A percentile compares a stretch with the other conserved stretches of the same genome.
These are phyloP conservation scores for Jackrogersella multiformis DNA, from an alignment of 495 filamentous ascomycete genomes.

Conservation along the genomic window DNA sequence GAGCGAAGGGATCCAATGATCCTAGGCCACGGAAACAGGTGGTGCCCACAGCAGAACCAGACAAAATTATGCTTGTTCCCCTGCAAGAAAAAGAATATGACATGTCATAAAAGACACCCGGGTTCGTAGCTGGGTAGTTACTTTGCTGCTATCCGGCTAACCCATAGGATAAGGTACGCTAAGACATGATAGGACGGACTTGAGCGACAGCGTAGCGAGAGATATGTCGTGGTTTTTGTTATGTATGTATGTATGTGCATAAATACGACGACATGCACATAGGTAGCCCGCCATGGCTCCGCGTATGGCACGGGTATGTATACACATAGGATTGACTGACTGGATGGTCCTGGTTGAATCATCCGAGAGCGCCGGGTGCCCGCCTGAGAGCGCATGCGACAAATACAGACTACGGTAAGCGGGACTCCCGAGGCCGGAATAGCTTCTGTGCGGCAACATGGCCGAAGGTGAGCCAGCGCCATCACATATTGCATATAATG, in stretches of 20 bases:
- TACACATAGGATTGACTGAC: constrained; percentile 3
- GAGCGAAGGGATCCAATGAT: constrained; percentile 44
- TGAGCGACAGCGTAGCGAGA: constrained; percentile 24
- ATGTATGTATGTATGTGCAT: constrained; percentile 23
- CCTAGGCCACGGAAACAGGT: constrained; percentile 46
- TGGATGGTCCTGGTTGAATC: constrained; percentile 15
- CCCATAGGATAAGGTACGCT: constrained; percentile 21
- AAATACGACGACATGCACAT: constrained; percentile 25
- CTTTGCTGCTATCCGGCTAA: constrained; percentile 28
- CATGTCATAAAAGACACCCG: constrained; percentile 36
- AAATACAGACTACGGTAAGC: constrained; percentile 24
- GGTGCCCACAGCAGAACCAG: constrained; percentile 42
- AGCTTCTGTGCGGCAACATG: constrained; percentile 35
- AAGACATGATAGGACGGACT: constrained; percentile 27
- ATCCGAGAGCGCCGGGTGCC: constrained; percentile 38
- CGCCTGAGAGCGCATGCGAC: constrained; percentile 34
- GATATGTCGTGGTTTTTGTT: constrained; percentile 37
- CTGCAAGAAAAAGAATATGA: constrained; percentile 33
- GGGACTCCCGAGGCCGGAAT: constrained; percentile 42
- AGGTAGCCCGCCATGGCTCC: constrained; percentile 25
- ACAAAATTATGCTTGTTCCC: constrained; percentile 29
- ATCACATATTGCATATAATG: constrained; percentile 33
- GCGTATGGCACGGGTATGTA: constrained; percentile 16
- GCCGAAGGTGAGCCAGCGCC: constrained; percentile 35
- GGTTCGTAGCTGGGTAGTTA: constrained; percentile 2